Evolutionary conservation across 2,329 filamentous ascomycete species (phyloP).

Genomic region (Penicillium sp.): DNA sequence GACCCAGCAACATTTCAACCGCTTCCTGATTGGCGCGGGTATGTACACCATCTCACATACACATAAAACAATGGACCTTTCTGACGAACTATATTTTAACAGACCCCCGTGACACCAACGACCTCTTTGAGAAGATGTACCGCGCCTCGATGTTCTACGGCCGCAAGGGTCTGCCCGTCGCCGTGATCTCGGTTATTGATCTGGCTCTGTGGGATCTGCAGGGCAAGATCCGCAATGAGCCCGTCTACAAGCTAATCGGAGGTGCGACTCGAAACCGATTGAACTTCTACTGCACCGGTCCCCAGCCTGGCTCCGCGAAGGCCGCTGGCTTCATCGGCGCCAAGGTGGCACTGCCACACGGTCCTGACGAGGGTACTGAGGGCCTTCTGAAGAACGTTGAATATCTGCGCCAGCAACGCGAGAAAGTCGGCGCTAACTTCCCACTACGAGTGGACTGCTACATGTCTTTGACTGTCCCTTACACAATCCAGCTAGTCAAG

Average conservation of each 20-base stretch:
- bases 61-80: not conserved
- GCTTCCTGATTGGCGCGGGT: conserved; percentile 80
- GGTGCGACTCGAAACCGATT: conserved; percentile 80
- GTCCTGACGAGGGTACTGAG: conserved; percentile 77
- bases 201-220: conserved; percentile 89
- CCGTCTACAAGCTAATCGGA: conserved; percentile 91
- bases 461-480: conserved; percentile 90
- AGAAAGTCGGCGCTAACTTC: conserved; percentile 82
- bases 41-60: conserved; percentile 13
- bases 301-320: conserved; percentile 75
- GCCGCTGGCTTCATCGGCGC: conserved; percentile 85
- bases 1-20: conserved; percentile 86
- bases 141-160: conserved; percentile 95
- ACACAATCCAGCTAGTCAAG: conserved; percentile 88
- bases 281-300: conserved; percentile 93
- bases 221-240: conserved; percentile 86
- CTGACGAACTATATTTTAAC: not conserved
- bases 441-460: conserved; percentile 96
- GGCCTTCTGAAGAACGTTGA: conserved; percentile 87
- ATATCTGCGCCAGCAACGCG: conserved; percentile 79
- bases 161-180: conserved; percentile 83
- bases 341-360: conserved; percentile 87
- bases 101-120: conserved; percentile 88
- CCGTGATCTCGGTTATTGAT: conserved; percentile 92
- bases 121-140: conserved; percentile 96